Evolutionary conservation across 148 eudicot genomes (phyloP), one percentile per base, ranked within the genome.

Genomic region (Rhododendron ferrugineum): DNA sequence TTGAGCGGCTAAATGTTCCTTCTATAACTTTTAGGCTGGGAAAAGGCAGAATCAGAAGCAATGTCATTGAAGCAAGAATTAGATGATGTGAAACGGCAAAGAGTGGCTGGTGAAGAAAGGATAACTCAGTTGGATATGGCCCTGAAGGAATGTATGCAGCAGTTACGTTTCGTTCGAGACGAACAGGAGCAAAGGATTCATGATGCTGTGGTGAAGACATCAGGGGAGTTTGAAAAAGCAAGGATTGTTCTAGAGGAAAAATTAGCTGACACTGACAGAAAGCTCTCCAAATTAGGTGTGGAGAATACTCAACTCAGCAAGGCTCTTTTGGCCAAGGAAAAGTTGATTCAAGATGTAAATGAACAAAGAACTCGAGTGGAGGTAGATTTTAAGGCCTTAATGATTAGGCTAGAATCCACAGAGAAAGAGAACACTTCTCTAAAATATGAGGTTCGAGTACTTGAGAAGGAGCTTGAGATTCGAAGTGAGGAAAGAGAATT

Each of bases 401-500:
- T 92, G 84, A 83, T 85, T 40, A 89, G 91, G 87, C 46, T 92
- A 20, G 91, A 93, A 78, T 88, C 90, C 68, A 73, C 86, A 37
- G 93, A 94, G 88, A 97, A 94, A 89, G 93, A 92, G 23, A 95
- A 97, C 73, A 89, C 89, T 86, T 93, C 98, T 56, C 88, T 97
- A 54, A 91, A 88, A 37, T 95, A 97, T 84, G 99, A 97, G 89
- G 91, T 97, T 37, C 90, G 93, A 37, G 89, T 97, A 44, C 94
- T 95, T 49, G 98, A 95, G 85, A 97, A 92, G 89, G 98, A 97
- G 86, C 93, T 93, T 82, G 95, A 95, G 62, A 94, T 95, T 46
- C 90, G 98, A 80, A 95, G 92, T 46, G 98, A 95, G 86, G 98
- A 97, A 88, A 92, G 89, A 86, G 98, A 95, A 58, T 95, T 94